Evolutionary conservation across 768 basidiomycete genomes (phyloP).

Genomic region (Neoboletus brunneissimus): DNA sequence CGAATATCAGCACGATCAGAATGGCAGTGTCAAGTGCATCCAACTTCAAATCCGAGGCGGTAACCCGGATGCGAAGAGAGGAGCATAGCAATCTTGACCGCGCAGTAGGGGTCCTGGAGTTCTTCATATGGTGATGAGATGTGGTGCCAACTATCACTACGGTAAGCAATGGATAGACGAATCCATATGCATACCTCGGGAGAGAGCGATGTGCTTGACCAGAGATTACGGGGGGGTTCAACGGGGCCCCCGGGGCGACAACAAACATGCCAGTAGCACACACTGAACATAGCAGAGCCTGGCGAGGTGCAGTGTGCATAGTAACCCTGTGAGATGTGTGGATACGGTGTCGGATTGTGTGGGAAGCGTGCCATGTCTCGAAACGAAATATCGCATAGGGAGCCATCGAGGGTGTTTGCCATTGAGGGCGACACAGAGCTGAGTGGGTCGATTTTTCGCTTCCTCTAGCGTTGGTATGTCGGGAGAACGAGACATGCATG

Average conservation of each 20-base stretch:
- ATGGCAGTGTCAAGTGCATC: not conserved
- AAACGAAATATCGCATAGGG: not conserved
- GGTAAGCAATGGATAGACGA: not conserved
- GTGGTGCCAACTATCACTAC: not conserved
- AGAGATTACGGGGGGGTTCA: not conserved
- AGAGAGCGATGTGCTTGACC: not conserved
- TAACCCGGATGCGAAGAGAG: not conserved
- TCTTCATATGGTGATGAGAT: not conserved
- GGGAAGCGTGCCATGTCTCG: not conserved
- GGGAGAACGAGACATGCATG: not conserved
- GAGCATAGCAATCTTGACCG: not conserved
- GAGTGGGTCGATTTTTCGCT: not conserved
- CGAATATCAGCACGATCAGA: not conserved
- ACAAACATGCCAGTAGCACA: not conserved
- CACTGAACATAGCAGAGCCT: not conserved
- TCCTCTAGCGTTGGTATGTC: not conserved
- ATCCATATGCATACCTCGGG: not conserved
- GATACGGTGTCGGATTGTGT: not conserved
- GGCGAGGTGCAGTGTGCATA: conserved; percentile 1
- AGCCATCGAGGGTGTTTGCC: not conserved
- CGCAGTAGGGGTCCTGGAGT: not conserved
- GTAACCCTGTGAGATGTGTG: not conserved
- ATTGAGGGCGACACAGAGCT: not conserved
- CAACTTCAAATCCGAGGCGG: not conserved
- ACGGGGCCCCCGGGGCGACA: not conserved